phyloP scores from a whole-genome alignment of 1,284 basidiomycete genomes.

The Peniophora sp. region DNA sequence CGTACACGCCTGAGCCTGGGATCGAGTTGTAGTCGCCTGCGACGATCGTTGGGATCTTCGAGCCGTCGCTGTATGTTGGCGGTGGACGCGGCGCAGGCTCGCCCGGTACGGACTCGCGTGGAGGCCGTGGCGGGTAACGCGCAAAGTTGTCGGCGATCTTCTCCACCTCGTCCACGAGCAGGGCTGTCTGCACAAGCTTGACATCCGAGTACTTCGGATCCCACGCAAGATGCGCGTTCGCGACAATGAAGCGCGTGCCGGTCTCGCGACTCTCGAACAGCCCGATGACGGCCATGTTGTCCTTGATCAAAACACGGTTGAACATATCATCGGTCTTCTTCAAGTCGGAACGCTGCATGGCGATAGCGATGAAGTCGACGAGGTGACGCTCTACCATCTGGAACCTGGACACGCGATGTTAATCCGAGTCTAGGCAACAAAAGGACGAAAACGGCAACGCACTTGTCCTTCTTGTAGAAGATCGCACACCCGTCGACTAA shows the following conservation, averaged over 20 bases:
- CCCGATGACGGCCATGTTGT: conserved; percentile 88
- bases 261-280: conserved; percentile 84
- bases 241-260: conserved; percentile 83
- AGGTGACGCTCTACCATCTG: conserved; percentile 91
- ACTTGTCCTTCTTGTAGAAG: conserved; percentile 91
- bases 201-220: conserved; percentile 92
- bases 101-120: conserved; percentile 17
- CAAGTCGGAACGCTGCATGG: conserved; percentile 91
- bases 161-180: conserved; percentile 90
- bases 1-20: conserved; percentile 85
- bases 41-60: conserved; percentile 87
- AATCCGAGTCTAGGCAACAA: conserved; percentile 8
- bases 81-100: conserved; percentile 37
- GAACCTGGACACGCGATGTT: conserved; percentile 48
- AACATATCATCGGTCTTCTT: conserved; percentile 99
- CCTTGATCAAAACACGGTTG: conserved; percentile 94
- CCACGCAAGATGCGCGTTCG: conserved; percentile 94
- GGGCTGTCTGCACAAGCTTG: conserved; percentile 92
- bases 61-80: conserved; percentile 73
- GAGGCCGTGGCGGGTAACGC: conserved; percentile 67
- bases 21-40: conserved; percentile 96
- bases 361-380: conserved; percentile 91
- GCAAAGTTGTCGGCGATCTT: conserved; percentile 85
- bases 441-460: conserved; percentile 20
- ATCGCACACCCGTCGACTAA: conserved; percentile 96